Conservation (phyloP, 2,329 filamentous ascomycete genomes). For the Penicillium sp. region DNA sequence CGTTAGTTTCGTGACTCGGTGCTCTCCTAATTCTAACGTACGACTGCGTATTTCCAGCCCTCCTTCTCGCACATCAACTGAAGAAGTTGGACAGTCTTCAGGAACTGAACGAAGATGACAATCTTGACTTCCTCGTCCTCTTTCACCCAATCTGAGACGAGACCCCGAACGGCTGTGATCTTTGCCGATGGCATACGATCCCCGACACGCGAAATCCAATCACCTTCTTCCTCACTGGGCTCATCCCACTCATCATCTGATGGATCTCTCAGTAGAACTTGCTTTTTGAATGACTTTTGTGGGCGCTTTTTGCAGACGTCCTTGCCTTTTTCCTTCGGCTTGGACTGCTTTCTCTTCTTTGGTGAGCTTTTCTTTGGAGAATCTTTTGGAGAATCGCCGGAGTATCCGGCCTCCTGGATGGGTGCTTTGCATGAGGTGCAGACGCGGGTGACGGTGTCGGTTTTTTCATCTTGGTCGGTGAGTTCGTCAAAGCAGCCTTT, state of each 20-base stretch:
- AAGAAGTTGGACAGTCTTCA: conserved; percentile 47
- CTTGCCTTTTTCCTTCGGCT: not conserved
- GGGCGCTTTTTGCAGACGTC: not conserved
- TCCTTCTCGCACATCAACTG: conserved; percentile 43
- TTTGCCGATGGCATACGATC: conserved; percentile 21
- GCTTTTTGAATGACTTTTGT: not conserved
- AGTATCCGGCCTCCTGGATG: conserved; percentile 6
- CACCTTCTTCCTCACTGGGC: conserved; percentile 16
- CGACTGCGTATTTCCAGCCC: conserved; percentile 5
- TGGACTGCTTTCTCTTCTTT: conserved; percentile 1
- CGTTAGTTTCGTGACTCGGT: not conserved
- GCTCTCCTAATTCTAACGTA: not conserved
- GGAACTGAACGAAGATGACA: conserved; percentile 54
- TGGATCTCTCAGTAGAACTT: not conserved
- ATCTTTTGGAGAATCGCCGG: not conserved
- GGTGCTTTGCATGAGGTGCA: conserved; percentile 10
- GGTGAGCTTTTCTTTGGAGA: not conserved
- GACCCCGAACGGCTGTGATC: not conserved
- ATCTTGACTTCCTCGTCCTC: conserved; percentile 47
- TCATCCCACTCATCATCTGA: conserved; percentile 10
- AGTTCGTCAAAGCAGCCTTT: conserved; percentile 35
- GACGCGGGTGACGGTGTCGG: conserved; percentile 24
- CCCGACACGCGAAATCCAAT: conserved; percentile 23
- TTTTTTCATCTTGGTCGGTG: conserved; percentile 8
- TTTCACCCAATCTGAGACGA: not conserved